A percentile compares a stretch with the other conserved stretches of the same genome.
Conservation (phyloP, 768 basidiomycete species). For the Amanita fuliginea region DNA sequence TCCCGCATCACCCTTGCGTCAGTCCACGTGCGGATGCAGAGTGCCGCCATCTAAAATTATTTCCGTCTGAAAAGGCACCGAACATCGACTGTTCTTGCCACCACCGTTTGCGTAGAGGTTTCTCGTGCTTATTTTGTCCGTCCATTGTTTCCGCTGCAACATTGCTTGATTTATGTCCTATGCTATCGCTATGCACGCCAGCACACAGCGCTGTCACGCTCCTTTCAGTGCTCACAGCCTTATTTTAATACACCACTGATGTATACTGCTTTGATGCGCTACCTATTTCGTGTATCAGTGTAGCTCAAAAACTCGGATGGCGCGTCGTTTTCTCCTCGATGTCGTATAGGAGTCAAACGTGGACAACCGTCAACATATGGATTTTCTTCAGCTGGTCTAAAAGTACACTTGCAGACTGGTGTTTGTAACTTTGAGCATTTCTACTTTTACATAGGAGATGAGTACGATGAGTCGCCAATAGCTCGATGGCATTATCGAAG, state of each 20-base stretch:
- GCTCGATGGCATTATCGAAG: too few species aligned
- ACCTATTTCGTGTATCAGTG: background rate
- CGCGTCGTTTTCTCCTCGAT: background rate
- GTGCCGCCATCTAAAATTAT: slow-evolving; percentile 22
- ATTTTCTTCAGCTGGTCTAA: too few species aligned
- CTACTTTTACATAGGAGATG: too few species aligned
- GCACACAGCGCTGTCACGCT: background rate
- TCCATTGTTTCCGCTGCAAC: background rate
- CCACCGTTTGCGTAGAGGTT: background rate
- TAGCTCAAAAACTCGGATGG: too few species aligned
- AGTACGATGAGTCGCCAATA: too few species aligned
- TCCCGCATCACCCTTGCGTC: slow-evolving; percentile 37
- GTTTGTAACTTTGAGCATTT: too few species aligned
- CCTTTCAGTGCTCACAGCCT: background rate
- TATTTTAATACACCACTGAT: background rate
- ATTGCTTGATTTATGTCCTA: slow-evolving; percentile 6
- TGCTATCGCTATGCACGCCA: slow-evolving; percentile 1
- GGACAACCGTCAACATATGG: too few species aligned
- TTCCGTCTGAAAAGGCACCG: slow-evolving; percentile 10
- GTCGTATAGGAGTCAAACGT: background rate
- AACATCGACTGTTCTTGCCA: slow-evolving; percentile 8
- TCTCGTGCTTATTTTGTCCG: background rate
- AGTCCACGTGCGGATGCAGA: slow-evolving; percentile 33
- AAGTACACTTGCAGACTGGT: too few species aligned
- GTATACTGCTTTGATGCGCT: background rate